These are phyloP conservation scores for Clarireedia monteithiana DNA, from an alignment of 2,329 filamentous ascomycete genomes.

Conservation along the genomic window DNA sequence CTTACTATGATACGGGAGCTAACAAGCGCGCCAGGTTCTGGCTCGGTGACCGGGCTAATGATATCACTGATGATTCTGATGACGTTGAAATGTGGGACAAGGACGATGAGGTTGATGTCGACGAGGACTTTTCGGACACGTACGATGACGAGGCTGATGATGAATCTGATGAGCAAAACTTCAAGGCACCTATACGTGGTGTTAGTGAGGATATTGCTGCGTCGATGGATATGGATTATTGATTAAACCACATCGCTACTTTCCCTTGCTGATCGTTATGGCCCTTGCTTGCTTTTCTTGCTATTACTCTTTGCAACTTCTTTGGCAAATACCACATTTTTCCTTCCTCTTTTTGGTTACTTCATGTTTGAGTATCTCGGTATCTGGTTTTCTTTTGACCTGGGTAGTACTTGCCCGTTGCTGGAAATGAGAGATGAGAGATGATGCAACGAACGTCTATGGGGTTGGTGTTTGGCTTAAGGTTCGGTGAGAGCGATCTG, in stretches of 20 bases:
- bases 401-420: neutral
- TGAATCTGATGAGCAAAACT: constrained; percentile 33
- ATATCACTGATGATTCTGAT: constrained; percentile 35
- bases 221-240: constrained; percentile 51
- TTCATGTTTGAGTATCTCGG: constrained; percentile 11
- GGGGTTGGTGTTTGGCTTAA: constrained; percentile 8
- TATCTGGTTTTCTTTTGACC: constrained; percentile 2
- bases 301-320: neutral
- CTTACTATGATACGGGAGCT: constrained; percentile 42
- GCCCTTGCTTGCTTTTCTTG: neutral
- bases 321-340: constrained; percentile 1
- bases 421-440: constrained; percentile 13
- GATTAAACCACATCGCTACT: neutral
- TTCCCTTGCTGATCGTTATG: neutral
- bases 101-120: constrained; percentile 37
- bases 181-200: constrained; percentile 41
- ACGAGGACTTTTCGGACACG: constrained; percentile 36
- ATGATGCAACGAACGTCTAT: neutral
- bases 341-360: neutral
- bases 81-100: constrained; percentile 34
- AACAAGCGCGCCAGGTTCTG: constrained; percentile 82
- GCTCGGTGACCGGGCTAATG: constrained; percentile 60
- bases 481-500: constrained; percentile 11
- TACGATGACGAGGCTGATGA: constrained; percentile 30
- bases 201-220: constrained; percentile 57